Conservation (phyloP, 805 yeast genomes). For the Tetrapisispora pingtungensis region DNA sequence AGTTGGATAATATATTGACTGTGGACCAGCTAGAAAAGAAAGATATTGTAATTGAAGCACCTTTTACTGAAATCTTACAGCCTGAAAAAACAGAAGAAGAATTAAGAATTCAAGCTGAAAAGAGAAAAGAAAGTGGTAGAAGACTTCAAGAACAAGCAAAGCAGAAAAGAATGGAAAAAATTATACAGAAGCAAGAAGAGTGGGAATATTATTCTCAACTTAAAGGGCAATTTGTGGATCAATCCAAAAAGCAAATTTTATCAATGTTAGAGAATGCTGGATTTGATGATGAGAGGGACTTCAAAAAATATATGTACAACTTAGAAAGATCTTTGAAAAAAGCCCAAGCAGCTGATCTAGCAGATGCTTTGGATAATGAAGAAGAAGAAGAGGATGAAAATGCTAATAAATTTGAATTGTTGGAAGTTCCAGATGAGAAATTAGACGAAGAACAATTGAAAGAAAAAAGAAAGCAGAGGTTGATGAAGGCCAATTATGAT, state of each 20-base stretch:
- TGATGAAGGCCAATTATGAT: slow-evolving; percentile 78
- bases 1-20: slow-evolving; percentile 46
- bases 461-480: slow-evolving; percentile 76
- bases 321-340: slow-evolving; percentile 61
- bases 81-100: slow-evolving; percentile 80
- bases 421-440: slow-evolving; percentile 78
- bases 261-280: slow-evolving; percentile 59
- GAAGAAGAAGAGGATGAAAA: slow-evolving; percentile 36
- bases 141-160: slow-evolving; percentile 90
- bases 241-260: slow-evolving; percentile 45
- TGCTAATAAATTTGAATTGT: slow-evolving; percentile 52
- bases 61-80: slow-evolving; percentile 54
- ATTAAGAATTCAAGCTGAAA: slow-evolving; percentile 61
- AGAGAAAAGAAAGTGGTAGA: slow-evolving; percentile 75
- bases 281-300: slow-evolving; percentile 63
- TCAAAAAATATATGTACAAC: slow-evolving; percentile 52
- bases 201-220: slow-evolving; percentile 57
- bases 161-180: slow-evolving; percentile 67
- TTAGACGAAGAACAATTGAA: slow-evolving; percentile 68
- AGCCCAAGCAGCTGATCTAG: slow-evolving; percentile 55
- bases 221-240: slow-evolving; percentile 39
- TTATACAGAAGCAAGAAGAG: slow-evolving; percentile 73
- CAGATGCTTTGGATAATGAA: slow-evolving; percentile 44
- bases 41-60: slow-evolving; percentile 78
- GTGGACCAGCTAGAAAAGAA: slow-evolving; percentile 53